Conservation (phyloP, 805 yeast genomes). For the Yarrowia alimentaria region DNA sequence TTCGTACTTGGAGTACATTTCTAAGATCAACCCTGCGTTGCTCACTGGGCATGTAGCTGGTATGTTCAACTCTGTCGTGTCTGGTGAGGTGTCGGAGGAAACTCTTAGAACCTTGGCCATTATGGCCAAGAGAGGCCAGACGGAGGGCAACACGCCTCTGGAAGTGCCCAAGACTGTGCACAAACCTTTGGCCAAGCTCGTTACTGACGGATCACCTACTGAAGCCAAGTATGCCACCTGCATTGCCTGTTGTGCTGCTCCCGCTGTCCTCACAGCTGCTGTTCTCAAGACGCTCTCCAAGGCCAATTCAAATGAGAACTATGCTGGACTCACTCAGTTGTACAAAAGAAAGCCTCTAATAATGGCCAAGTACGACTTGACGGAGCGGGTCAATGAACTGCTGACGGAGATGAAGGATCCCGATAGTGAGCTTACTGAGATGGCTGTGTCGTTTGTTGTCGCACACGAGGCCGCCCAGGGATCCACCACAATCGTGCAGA, state of each 20-base stretch:
- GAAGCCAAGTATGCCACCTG: constrained; percentile 26
- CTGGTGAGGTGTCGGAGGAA: constrained; percentile 31
- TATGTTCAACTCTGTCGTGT: constrained; percentile 45
- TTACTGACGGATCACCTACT: background rate
- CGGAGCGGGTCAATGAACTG: background rate
- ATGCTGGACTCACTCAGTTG: constrained; percentile 8
- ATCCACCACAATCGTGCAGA: background rate
- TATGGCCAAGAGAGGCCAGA: constrained; percentile 8
- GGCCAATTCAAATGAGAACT: background rate
- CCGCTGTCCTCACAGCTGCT: background rate
- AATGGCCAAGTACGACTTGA: background rate
- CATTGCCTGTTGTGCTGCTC: constrained; percentile 24
- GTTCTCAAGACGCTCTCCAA: background rate
- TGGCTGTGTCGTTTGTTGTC: constrained; percentile 7
- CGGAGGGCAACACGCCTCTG: background rate
- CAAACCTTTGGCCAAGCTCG: constrained; percentile 2
- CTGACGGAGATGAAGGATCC: constrained; percentile 2
- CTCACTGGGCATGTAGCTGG: constrained; percentile 58
- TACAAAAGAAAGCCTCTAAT: constrained; percentile 19
- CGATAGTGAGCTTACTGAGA: background rate
- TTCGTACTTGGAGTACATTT: constrained; percentile 57
- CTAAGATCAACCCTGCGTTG: constrained; percentile 59
- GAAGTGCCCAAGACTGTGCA: constrained; percentile 5
- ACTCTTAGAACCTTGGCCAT: constrained; percentile 9
- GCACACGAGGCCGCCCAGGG: constrained; percentile 13